A percentile compares a stretch with the other conserved stretches of the same genome.
Evolutionary conservation across 805 yeast genomes (phyloP).

Genomic region (Kuraishia floccosa): DNA sequence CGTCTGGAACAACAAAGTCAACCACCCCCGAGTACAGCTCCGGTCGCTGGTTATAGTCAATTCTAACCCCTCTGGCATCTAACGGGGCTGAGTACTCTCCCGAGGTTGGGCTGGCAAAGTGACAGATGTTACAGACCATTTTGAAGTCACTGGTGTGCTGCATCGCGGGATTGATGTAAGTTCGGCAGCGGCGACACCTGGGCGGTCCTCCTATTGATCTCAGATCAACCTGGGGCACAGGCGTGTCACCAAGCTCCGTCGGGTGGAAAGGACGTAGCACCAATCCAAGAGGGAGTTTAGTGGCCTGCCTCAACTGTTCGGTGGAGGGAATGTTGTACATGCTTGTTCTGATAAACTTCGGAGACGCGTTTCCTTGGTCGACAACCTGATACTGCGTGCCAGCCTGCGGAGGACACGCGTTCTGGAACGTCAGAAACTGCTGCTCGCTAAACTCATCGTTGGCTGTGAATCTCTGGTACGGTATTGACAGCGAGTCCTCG

Average conservation of each 20-base stretch:
- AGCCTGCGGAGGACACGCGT: conserved; percentile 76
- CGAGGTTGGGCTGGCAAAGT: conserved; percentile 61
- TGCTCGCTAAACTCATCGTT: conserved; percentile 23
- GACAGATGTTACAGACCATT: conserved; percentile 82
- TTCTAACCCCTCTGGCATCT: conserved; percentile 48
- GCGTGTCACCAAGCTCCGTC: conserved; percentile 32
- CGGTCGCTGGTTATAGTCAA: conserved; percentile 55
- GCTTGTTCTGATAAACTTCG: conserved; percentile 66
- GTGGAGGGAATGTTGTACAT: conserved; percentile 76
- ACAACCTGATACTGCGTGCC: conserved; percentile 56
- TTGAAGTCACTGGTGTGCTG: conserved; percentile 47
- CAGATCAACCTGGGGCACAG: conserved; percentile 61
- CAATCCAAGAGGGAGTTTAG: conserved; percentile 75
- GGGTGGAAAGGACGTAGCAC: conserved; percentile 81
- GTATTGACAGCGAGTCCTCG: conserved; percentile 21
- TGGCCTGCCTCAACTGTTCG: conserved; percentile 53
- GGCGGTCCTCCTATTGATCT: conserved; percentile 54
- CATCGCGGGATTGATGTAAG: conserved; percentile 82
- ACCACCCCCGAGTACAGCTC: conserved; percentile 78
- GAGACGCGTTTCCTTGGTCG: conserved; percentile 82
- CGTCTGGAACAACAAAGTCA: conserved; percentile 70
- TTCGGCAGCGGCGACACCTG: conserved; percentile 85
- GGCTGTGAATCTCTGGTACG: conserved; percentile 18
- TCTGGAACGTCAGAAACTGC: conserved; percentile 60
- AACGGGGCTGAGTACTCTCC: conserved; percentile 53